Evolutionary conservation across 2,329 filamentous ascomycete genomes (phyloP).

Genomic region (Cyphellophora attinorum): DNA sequence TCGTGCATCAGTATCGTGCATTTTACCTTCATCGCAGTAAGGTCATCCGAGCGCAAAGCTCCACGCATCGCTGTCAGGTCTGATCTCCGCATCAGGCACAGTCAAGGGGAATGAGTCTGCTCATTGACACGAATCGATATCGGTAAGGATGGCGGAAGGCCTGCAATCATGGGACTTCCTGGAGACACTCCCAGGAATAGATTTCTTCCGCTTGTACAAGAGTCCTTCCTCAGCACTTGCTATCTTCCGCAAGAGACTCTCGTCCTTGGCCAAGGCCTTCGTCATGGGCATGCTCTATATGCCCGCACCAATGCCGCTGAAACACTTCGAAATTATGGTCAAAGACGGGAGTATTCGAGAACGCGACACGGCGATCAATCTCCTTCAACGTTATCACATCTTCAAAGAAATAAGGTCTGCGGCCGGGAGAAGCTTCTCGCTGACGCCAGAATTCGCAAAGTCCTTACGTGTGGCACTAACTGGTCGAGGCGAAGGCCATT

Average conservation of each 20-base stretch:
- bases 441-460: conserved; percentile 72
- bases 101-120: no score
- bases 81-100: no score
- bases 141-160: conserved; percentile 6
- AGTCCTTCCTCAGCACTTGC: conserved; percentile 92
- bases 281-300: conserved; percentile 95
- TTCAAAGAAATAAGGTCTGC: conserved; percentile 54
- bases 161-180: conserved; percentile 74
- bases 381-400: conserved; percentile 80
- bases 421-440: conserved; percentile 60
- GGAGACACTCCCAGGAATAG: conserved; percentile 79
- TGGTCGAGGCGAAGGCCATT: conserved; percentile 73
- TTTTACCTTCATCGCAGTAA: no score
- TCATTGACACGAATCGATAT: no score
- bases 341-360: conserved; percentile 59
- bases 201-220: conserved; percentile 85
- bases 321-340: conserved; percentile 79
- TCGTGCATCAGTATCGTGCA: no score
- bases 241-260: conserved; percentile 94
- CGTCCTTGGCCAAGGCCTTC: conserved; percentile 85
- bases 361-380: conserved; percentile 73
- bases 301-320: conserved; percentile 66
- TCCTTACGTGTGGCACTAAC: conserved; percentile 81
- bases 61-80: no score
- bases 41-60: no score